phyloP scores from a whole-genome alignment of 768 basidiomycete species.

The Lactarius deliciosus region DNA sequence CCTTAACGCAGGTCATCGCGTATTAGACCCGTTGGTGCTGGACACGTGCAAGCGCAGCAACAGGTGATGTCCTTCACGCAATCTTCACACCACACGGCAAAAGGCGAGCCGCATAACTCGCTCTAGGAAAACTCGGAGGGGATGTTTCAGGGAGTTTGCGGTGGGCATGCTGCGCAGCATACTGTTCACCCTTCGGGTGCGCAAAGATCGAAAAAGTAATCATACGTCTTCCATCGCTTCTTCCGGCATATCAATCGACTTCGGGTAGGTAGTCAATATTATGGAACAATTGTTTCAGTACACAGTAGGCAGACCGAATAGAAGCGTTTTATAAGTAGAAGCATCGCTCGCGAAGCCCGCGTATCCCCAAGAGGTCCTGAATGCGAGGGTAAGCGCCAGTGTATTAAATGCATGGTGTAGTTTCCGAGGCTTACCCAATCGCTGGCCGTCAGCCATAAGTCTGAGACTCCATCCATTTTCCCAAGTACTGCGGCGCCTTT shows the following conservation, averaged over 20 bases:
- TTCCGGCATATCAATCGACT: conserved; percentile 1
- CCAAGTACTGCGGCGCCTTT: conserved; percentile 91
- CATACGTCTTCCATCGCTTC: neutral
- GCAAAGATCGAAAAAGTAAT: neutral
- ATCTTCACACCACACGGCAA: neutral
- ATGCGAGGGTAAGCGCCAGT: conserved; percentile 12
- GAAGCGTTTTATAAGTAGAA: conserved; percentile 58
- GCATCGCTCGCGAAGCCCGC: conserved; percentile 78
- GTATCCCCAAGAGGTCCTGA: conserved; percentile 76
- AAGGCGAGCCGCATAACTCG: neutral
- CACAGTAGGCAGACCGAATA: neutral
- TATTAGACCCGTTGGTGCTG: neutral
- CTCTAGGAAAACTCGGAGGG: neutral
- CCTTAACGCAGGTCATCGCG: neutral
- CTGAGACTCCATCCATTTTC: conserved; percentile 86
- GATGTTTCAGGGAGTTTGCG: neutral
- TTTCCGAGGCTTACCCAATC: conserved; percentile 72
- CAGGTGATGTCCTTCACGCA: neutral
- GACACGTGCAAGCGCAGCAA: neutral
- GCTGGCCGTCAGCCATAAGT: conserved; percentile 81
- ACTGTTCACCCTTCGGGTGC: neutral
- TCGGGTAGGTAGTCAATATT: neutral
- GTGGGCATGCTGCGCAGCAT: neutral
- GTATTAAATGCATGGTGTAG: conserved; percentile 4
- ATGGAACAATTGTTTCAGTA: conserved; percentile 12